Conservation (phyloP, 2,329 filamentous ascomycete genomes). For the Stagonosporopsis cucurbitacearum region DNA sequence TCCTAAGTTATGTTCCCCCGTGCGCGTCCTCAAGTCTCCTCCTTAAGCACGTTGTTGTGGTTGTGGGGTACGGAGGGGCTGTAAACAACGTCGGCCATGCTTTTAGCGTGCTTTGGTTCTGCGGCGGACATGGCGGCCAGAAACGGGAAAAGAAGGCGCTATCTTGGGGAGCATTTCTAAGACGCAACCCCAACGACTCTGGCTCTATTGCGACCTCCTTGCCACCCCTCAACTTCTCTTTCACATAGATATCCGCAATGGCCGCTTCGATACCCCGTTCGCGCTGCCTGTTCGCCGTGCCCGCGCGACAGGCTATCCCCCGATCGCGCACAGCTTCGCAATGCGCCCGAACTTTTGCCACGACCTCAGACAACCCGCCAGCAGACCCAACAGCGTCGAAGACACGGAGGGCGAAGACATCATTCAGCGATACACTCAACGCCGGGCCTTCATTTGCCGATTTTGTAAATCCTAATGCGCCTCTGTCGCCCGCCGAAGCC, state of each 20-base stretch:
- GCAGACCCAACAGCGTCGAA: slow-evolving; percentile 31
- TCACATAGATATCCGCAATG: slow-evolving; percentile 30
- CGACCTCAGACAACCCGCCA: slow-evolving; percentile 38
- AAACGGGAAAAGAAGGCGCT: slow-evolving; percentile 30
- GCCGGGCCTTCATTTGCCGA: slow-evolving; percentile 69
- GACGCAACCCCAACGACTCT: slow-evolving; percentile 2
- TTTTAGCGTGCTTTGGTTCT: slow-evolving; percentile 19
- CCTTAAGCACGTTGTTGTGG: slow-evolving; percentile 2
- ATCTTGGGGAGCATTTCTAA: slow-evolving; percentile 8
- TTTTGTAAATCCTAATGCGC: slow-evolving; percentile 60
- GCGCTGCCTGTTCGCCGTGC: slow-evolving; percentile 38
- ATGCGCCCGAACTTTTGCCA: slow-evolving; percentile 42
- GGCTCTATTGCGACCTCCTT: not conserved
- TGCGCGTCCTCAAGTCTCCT: not conserved
- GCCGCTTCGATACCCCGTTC: slow-evolving; percentile 42
- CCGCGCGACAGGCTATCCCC: slow-evolving; percentile 27
- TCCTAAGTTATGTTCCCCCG: not conserved
- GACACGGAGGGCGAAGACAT: slow-evolving; percentile 54
- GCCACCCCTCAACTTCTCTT: not conserved
- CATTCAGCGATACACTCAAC: slow-evolving; percentile 69
- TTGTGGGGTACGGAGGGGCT: slow-evolving; percentile 26
- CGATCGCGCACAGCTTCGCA: slow-evolving; percentile 24
- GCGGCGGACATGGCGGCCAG: slow-evolving; percentile 29
- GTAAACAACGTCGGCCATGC: slow-evolving; percentile 30
- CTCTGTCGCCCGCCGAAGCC: slow-evolving; percentile 58